Percentiles rank a stretch among this genome's conserved stretches.
Conservation (phyloP, 768 basidiomycete species). For the Lentinula aciculospora region DNA sequence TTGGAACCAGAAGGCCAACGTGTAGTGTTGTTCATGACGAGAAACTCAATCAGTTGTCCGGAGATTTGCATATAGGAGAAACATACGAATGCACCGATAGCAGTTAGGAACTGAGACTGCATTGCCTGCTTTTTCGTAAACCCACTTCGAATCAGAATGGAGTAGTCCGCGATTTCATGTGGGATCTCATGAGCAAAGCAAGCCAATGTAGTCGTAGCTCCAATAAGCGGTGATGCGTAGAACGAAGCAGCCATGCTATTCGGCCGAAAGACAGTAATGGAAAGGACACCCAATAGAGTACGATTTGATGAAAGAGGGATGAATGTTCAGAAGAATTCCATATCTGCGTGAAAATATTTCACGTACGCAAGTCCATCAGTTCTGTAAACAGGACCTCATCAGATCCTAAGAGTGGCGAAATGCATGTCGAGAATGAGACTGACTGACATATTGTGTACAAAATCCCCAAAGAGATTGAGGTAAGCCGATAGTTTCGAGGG, state of each 20-base stretch:
- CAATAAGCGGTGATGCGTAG: constrained; percentile 91
- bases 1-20: background rate
- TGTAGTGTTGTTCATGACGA: background rate
- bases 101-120: constrained; percentile 90
- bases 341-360: background rate
- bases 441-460: constrained; percentile 87
- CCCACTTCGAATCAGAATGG: constrained; percentile 85
- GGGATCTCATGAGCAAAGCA: constrained; percentile 96
- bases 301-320: background rate
- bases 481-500: constrained; percentile 87
- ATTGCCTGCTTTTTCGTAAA: constrained; percentile 90
- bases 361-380: constrained; percentile 91
- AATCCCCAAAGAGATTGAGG: constrained; percentile 89
- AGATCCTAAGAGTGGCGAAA: constrained; percentile 12
- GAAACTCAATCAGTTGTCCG: constrained; percentile 8
- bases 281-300: background rate
- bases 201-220: constrained; percentile 91
- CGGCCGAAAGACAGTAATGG: background rate
- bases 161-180: constrained; percentile 96
- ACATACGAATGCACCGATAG: constrained; percentile 87
- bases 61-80: constrained; percentile 6
- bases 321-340: background rate
- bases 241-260: constrained; percentile 91
- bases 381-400: constrained; percentile 27
- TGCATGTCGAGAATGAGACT: constrained; percentile 9